A percentile compares a stretch with the other conserved stretches of the same genome.
Conservation (phyloP, 306 rosid genomes). For the Quercus aquifolioides region DNA sequence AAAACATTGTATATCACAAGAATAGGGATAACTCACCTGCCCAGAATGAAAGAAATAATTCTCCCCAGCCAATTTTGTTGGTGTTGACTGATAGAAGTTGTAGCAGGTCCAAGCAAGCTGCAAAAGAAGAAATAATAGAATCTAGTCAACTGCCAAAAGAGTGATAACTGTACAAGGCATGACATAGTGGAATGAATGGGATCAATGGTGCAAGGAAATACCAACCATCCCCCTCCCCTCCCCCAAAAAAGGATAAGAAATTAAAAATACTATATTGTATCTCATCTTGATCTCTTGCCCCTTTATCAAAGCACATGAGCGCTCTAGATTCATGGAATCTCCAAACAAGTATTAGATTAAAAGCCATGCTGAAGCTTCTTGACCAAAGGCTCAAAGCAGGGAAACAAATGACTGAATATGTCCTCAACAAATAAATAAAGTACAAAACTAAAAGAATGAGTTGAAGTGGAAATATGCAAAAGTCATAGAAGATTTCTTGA, state of each 20-base stretch:
- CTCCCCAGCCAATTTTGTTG: conserved; percentile 96
- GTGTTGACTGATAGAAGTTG: conserved; percentile 92
- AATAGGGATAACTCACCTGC: conserved; percentile 56
- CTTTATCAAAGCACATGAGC: background rate
- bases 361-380: no score
- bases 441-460: background rate
- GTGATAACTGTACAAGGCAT: no score
- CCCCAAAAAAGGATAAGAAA: background rate
- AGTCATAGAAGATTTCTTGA: background rate
- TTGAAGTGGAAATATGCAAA: background rate
- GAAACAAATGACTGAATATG: background rate
- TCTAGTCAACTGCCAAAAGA: no score
- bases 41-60: conserved; percentile 79
- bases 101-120: conserved; percentile 99
- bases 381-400: background rate
- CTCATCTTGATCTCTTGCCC: background rate
- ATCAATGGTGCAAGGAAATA: background rate
- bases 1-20: conserved; percentile 11
- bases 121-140: conserved; percentile 15
- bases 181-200: background rate
- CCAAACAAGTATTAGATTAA: no score
- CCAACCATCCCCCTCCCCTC: background rate
- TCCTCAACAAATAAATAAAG: background rate
- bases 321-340: background rate
- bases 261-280: background rate